Base-by-base conservation (phyloP, 2,329 filamentous ascomycete species). In the Colletotrichum acutatum region DNA sequence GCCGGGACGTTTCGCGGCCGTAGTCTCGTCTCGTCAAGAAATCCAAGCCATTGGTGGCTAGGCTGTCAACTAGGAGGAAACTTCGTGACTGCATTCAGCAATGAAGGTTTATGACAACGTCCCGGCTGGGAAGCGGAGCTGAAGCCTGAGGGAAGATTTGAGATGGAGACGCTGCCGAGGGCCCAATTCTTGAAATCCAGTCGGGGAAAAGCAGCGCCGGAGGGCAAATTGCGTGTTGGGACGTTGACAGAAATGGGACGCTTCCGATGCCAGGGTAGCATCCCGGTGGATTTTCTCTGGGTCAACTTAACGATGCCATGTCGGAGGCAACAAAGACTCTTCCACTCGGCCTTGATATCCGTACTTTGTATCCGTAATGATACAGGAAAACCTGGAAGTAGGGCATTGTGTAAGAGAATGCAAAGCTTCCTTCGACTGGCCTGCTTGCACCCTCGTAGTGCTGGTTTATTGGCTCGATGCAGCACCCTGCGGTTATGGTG, bases 131-230 rank as follows among this genome's bases (percentile, higher is more conserved):
- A 52, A 28, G 34, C 60, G 54, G 60, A 65, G 60, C 46, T 56
- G n/a, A 30, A 26, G 24, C 54, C 46, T 56, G n/a, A 30, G 32
- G 24, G 59, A 69, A 72, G 56, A 72, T 70, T 66, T 34, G 42
- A 71, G 56, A 65, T 61, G 66, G 60, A 70, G 32, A 57, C 60
- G 14, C 69, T 24, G 54, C 69, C 58, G 59, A 60, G 60, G 66
- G 60, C 60, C 60, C 60, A 61, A 56, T 52, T 49, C 32, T 61
- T 59, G 32, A 65, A 22, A 49, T 24, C 66, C 66, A 65, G 66
- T 72, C 70, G 70, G 66, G 64, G 61, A 59, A 60, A 60, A 64
- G 22, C 60, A 64, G 62, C 34, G 22, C 54, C 34, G 30, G 57
- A 28, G 37, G 52, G 60, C 56, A 70, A 65, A 65, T 72, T 70